Percentiles rank a stretch among this genome's conserved stretches.
These are phyloP conservation scores for Apophysomyces variabilis DNA, from an alignment of 371 early-diverging fungal species.

Conservation along the genomic window DNA sequence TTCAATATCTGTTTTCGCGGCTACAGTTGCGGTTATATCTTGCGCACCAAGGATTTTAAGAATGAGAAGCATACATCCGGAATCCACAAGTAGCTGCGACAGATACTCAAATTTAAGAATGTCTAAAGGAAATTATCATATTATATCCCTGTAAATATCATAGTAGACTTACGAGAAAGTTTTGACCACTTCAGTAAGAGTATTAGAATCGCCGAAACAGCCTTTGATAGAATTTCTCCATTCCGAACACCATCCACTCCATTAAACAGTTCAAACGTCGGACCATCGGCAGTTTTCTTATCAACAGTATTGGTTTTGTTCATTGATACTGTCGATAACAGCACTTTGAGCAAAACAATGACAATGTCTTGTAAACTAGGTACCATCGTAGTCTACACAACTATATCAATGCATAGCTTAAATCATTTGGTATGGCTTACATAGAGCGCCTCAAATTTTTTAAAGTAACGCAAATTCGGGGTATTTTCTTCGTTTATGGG, in stretches of 20 bases:
- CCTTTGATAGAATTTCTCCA: conserved; percentile 77
- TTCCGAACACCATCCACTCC: conserved; percentile 60
- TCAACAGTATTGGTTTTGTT: conserved; percentile 3
- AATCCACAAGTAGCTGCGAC: conserved; percentile 79
- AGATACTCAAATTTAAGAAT: conserved; percentile 79
- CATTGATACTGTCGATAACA: conserved; percentile 44
- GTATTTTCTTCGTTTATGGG: conserved; percentile 13
- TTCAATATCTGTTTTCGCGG: conserved; percentile 64
- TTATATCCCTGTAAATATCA: neutral
- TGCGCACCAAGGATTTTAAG: conserved; percentile 83
- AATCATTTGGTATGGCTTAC: conserved; percentile 16
- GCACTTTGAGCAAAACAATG: conserved; percentile 49
- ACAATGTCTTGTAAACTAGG: conserved; percentile 56
- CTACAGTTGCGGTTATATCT: conserved; percentile 59
- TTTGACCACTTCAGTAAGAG: conserved; percentile 74
- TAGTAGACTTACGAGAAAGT: conserved; percentile 57
- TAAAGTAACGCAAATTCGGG: conserved; percentile 25
- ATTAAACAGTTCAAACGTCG: neutral
- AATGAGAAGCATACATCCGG: conserved; percentile 79
- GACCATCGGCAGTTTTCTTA: neutral
- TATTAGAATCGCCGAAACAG: conserved; percentile 72
- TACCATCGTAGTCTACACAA: conserved; percentile 38
- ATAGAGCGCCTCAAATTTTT: conserved; percentile 43
- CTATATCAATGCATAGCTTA: neutral
- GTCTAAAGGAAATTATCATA: conserved; percentile 44